Evolutionary conservation across 2,329 filamentous ascomycete species (phyloP), one percentile per base, ranked within the genome.

Genomic region (Penicillium sp.): DNA sequence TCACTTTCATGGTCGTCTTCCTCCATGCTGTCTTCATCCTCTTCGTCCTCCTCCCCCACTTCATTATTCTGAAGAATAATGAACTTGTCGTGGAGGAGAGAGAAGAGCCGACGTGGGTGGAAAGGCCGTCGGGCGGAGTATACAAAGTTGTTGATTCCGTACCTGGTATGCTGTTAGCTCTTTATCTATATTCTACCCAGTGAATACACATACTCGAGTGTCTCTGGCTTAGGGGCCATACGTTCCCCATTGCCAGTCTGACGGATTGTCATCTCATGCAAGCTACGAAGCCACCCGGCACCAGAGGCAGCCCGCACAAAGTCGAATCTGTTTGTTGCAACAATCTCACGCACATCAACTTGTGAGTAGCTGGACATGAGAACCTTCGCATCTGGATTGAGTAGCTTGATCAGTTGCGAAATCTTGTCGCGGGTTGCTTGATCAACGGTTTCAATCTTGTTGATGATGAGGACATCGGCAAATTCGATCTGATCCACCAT

Each of bases 401-500:
- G 81, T 53, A 85, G 82, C 59, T 81, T 81, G 57, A 90, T 76
- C 10, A 89, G 75, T 0, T 81, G 78, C 2, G 79, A 71, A 57
- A 90, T 81, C 3, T 83, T 78, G 4, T 74, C 68, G 19, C 81
- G 78, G 0, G 79, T 82, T 22, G 70, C 76, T 5, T 76, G 71
- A 43, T 80, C 74, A 14, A 90, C 85, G 61, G 86, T 84, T 62
- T 91, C 88, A 6, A 84, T 79, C 73, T 92, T 92, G 76, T 92
- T 92, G 22, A 91, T 76, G 3, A 91, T 81, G 14, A 92, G 82
- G 6, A 91, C 88, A 65, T 92, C 88, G 0, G 89, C 88, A 67
- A 92, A 92, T 74, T 92, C 89, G 61, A 92, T 89, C 69, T 92
- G 89, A 66, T 92, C 89, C 0, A 90, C 88, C 83, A 91, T 89